Evolutionary conservation across 208 protist genomes (phyloP), one percentile per base, ranked within the genome.

Genomic region (Wallacemonas sp.): DNA sequence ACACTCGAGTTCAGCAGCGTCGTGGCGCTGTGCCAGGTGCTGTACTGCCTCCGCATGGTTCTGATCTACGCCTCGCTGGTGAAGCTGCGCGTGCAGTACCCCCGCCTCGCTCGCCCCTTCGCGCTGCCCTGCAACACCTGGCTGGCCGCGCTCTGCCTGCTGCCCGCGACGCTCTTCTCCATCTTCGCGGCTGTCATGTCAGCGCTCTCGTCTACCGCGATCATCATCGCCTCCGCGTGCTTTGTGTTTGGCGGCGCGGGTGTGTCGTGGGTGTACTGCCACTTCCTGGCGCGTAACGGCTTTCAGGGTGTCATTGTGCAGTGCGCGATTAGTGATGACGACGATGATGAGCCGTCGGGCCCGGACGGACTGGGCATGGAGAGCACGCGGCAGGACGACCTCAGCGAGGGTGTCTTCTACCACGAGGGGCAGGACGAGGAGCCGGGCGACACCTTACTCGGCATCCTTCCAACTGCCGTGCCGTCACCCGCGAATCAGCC

Each of bases 261-360:
- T 12, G 33, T 88, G 5, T 90, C 87, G 26, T 93, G 79, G 66
- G 21, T 90, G 43, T 93, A 93, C 73, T 93, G 87, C 70, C 80
- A 77, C 54, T 68, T 85, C 41, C 76, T 89, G 46, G 87, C 80
- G 21, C 72, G 54, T 46, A 83, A 89, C 65, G 87, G 87, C 44
- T 93, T 93, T 46, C 87, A 93, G 44, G 87, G 87, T 27, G 83
- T 90, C 23, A 93, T 93, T 65, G 87, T 93, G 56, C 65, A 86
- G 46, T 89, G 82, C 41, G 83, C 83, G 30, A 58, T 83, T 24
- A 75, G 70, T 33, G 71, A 78, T 19, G 76, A 83, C 21, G 76
- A 83, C 34, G 80, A 68, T 16, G 72, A 72, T 36, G 46, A 77
- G 14, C 65, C 29, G 68, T 55, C 34, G 33, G 71, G 39, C 2